phyloP scores from a whole-genome alignment of 768 basidiomycete genomes.

The Mycena vitilis region DNA sequence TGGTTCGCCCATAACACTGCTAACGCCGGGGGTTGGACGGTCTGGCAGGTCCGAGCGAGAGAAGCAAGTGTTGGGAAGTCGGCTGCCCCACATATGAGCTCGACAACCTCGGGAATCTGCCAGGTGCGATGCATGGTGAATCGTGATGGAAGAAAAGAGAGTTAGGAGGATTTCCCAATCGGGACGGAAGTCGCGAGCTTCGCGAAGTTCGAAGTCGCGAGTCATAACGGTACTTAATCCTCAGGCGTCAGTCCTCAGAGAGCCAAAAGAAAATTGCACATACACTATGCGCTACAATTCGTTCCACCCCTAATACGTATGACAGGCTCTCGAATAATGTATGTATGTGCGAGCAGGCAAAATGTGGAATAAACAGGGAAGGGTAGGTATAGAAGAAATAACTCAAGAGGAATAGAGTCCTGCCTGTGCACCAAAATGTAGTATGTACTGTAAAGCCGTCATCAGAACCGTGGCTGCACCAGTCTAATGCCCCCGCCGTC shows the following conservation, averaged over 20 bases:
- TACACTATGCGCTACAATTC: not conserved
- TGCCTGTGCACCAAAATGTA: constrained; percentile 6
- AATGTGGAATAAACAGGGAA: too few species aligned
- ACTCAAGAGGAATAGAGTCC: not conserved
- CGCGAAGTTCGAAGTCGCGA: too few species aligned
- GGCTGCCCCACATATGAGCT: not conserved
- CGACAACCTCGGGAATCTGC: not conserved
- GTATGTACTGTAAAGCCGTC: not conserved
- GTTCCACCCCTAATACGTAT: constrained; percentile 5
- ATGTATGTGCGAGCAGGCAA: too few species aligned
- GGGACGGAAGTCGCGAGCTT: too few species aligned
- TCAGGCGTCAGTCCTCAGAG: too few species aligned
- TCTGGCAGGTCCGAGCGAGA: too few species aligned
- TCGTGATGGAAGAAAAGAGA: not conserved
- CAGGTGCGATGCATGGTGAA: too few species aligned
- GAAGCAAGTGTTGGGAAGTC: too few species aligned
- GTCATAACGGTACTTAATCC: too few species aligned
- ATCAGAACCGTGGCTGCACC: constrained; percentile 46
- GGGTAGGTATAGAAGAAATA: not conserved
- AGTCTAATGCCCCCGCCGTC: constrained; percentile 51
- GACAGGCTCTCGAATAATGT: constrained; percentile 16
- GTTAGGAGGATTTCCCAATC: not conserved
- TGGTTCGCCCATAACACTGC: too few species aligned
- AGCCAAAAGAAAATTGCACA: too few species aligned
- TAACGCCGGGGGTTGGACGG: too few species aligned